Evolutionary conservation across 139 green algal genomes (phyloP).

Genomic region (Chlorella sp.): DNA sequence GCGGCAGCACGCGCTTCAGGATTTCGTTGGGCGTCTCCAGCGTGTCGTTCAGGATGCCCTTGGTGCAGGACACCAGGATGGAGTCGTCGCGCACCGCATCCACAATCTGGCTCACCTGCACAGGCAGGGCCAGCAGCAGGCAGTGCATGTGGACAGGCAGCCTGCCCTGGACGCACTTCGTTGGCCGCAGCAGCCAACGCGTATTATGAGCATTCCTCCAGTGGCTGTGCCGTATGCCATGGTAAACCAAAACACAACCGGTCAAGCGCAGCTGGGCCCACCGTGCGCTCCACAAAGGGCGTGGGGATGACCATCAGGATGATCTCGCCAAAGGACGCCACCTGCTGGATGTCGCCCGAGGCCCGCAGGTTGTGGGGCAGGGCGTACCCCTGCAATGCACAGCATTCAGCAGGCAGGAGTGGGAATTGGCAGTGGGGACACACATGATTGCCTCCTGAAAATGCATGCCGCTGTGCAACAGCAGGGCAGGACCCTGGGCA

Average conservation of each 20-base stretch:
- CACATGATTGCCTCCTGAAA: no score
- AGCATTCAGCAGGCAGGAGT: not conserved
- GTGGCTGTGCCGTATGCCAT: no score
- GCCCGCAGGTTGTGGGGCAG: slow-evolving; percentile 63
- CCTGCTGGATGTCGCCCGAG: slow-evolving; percentile 55
- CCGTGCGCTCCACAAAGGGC: slow-evolving; percentile 73
- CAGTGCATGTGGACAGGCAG: not conserved
- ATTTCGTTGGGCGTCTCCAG: slow-evolving; percentile 81
- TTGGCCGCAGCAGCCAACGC: no score
- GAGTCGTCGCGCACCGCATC: slow-evolving; percentile 27
- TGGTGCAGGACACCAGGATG: slow-evolving; percentile 84
- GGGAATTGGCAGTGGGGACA: no score
- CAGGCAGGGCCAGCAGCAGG: not conserved
- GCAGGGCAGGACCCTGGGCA: no score
- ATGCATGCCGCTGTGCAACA: no score
- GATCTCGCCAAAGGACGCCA: slow-evolving; percentile 59
- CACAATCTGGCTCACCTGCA: slow-evolving; percentile 9
- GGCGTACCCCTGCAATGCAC: slow-evolving; percentile 49
- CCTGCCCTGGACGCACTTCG: no score
- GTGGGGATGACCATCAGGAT: slow-evolving; percentile 89
- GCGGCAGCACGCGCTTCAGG: slow-evolving; percentile 67
- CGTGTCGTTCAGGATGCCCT: slow-evolving; percentile 83
- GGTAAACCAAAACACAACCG: no score
- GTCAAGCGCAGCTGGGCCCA: slow-evolving; percentile 42
- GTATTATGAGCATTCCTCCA: no score